Evolutionary conservation across 2,329 filamentous ascomycete genomes (phyloP).

Genomic region (Pyricularia sp.): DNA sequence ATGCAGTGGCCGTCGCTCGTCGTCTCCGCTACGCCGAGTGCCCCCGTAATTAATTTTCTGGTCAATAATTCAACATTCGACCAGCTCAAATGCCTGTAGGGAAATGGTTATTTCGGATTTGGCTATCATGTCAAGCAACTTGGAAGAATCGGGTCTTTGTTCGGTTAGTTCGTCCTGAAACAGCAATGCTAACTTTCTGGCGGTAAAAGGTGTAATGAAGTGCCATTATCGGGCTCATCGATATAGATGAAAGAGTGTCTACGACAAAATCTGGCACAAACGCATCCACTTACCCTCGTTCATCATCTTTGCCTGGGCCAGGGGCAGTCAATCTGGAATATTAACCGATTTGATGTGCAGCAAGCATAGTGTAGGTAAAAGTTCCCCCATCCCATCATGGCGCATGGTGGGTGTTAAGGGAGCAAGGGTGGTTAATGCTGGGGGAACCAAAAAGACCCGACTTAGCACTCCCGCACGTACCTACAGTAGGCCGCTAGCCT

Average conservation of each 20-base stretch:
- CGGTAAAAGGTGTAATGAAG: background rate
- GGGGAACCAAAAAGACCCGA: background rate
- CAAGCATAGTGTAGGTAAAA: constrained; percentile 9
- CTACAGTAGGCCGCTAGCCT: background rate
- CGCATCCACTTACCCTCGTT: background rate
- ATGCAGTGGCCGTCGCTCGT: background rate
- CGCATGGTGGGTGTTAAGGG: background rate
- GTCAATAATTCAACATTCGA: background rate
- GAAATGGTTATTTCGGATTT: background rate
- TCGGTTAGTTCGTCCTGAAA: constrained; percentile 1
- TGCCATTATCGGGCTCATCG: background rate
- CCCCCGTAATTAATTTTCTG: background rate
- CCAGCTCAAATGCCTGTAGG: background rate
- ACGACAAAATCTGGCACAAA: background rate
- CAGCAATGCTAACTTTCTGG: background rate
- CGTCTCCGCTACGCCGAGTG: background rate
- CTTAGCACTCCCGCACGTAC: background rate
- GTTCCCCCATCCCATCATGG: background rate
- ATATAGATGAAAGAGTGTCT: background rate
- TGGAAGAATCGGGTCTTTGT: constrained; percentile 5
- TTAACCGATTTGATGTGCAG: constrained; percentile 18
- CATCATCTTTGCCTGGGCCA: background rate
- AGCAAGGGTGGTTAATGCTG: background rate
- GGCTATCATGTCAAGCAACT: constrained; percentile 1
- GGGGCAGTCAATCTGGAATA: constrained; percentile 10